These are phyloP conservation scores for Brettanomyces sp. DNA, from an alignment of 805 yeast species.

Conservation along the genomic window DNA sequence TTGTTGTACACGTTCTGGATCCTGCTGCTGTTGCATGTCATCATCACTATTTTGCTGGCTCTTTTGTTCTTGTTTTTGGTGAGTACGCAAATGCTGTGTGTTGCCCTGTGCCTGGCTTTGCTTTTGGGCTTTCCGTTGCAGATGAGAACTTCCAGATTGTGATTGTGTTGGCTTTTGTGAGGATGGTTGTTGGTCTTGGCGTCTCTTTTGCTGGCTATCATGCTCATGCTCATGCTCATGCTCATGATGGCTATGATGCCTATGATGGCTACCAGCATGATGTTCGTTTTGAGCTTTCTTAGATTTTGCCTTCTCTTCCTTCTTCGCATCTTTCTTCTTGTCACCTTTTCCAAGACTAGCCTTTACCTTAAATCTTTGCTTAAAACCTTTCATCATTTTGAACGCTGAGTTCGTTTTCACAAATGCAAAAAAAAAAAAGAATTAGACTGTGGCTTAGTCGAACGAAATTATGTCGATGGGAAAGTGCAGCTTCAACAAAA, in stretches of 20 bases:
- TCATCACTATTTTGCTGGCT: background rate
- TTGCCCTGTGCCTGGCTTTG: background rate
- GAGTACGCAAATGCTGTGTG: background rate
- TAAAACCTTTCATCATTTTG: constrained; percentile 69
- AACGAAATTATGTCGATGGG: too few species aligned
- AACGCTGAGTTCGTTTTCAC: background rate
- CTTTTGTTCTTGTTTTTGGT: background rate
- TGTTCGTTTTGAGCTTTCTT: constrained; percentile 6
- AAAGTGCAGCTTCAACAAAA: too few species aligned
- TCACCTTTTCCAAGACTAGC: constrained; percentile 19
- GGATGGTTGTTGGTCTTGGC: constrained; percentile 4
- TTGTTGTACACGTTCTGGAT: constrained; percentile 1
- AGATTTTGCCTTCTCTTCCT: constrained; percentile 17
- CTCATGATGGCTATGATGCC: constrained; percentile 7
- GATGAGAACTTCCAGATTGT: constrained; percentile 1
- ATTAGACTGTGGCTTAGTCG: too few species aligned
- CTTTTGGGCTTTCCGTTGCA: constrained; percentile 2
- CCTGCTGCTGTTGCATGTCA: background rate
- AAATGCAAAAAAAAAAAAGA: too few species aligned
- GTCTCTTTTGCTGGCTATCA: background rate
- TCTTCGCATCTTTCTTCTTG: constrained; percentile 33
- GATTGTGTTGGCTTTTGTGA: background rate
- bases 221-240: constrained; percentile 2
- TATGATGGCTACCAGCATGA: constrained; percentile 2
- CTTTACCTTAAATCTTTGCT: constrained; percentile 42